Percentiles rank a stretch among this genome's conserved stretches.
Evolutionary conservation across 1,284 basidiomycete species (phyloP).

Genomic region (Prillingera fragicola): DNA sequence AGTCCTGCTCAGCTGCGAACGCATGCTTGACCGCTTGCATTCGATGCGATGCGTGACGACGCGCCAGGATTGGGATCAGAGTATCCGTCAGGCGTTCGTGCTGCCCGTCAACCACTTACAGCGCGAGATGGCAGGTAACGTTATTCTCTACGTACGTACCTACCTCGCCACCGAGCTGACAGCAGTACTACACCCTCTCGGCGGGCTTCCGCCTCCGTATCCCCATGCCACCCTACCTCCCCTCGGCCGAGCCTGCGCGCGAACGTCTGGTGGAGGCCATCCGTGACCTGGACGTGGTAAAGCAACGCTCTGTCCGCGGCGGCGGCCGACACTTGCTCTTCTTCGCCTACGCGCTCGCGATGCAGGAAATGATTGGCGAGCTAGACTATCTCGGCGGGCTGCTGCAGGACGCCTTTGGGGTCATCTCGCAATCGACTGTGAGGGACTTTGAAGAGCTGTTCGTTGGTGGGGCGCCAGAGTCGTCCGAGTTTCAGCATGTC

Average conservation of each 20-base stretch:
- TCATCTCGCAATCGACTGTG: constrained; percentile 60
- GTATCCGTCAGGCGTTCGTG: constrained; percentile 73
- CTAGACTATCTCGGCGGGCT: constrained; percentile 70
- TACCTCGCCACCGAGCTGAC: neutral
- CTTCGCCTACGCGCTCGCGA: constrained; percentile 87
- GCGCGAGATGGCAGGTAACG: constrained; percentile 82
- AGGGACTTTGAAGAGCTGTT: constrained; percentile 68
- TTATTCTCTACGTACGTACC: constrained; percentile 64
- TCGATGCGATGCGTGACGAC: constrained; percentile 93
- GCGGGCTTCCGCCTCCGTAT: constrained; percentile 82
- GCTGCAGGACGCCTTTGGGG: constrained; percentile 80
- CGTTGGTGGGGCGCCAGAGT: constrained; percentile 5
- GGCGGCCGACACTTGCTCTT: constrained; percentile 77
- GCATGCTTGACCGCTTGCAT: constrained; percentile 78
- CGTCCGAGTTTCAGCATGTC: too few species aligned
- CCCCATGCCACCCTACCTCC: constrained; percentile 89
- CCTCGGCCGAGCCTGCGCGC: constrained; percentile 79
- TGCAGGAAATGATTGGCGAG: constrained; percentile 81
- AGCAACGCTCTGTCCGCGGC: constrained; percentile 54
- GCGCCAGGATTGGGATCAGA: constrained; percentile 71
- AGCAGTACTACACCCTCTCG: constrained; percentile 70
- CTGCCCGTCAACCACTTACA: constrained; percentile 79
- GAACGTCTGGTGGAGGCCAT: constrained; percentile 75
- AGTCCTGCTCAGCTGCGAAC: constrained; percentile 78
- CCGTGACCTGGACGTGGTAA: constrained; percentile 74